Conservation (phyloP, 2,329 filamentous ascomycete genomes). For the Aspergillus thermomutatus region DNA sequence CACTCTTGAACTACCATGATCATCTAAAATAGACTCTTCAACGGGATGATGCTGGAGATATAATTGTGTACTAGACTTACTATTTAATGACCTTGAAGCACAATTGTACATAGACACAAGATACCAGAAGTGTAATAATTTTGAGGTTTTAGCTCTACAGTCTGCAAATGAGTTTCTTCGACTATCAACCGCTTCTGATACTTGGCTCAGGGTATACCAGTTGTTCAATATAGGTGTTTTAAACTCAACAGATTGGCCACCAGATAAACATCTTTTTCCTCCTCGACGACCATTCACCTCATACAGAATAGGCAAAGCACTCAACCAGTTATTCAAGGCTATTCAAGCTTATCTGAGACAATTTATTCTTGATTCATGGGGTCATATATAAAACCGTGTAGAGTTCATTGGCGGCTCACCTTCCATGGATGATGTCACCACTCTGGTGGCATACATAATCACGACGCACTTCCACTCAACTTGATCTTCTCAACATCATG, state of each 20-base stretch:
- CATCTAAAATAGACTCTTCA: neutral
- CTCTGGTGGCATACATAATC: neutral
- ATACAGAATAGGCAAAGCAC: neutral
- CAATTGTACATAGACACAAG: neutral
- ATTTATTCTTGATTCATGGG: neutral
- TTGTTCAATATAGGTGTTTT: no score
- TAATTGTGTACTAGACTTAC: neutral
- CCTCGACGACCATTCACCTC: neutral
- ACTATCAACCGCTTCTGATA: no score
- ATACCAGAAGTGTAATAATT: neutral
- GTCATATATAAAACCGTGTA: neutral
- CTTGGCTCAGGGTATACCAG: neutral
- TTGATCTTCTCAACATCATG: neutral
- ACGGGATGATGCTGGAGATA: neutral
- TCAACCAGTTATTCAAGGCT: neutral
- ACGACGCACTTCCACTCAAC: neutral
- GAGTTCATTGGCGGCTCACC: neutral
- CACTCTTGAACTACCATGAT: constrained; percentile 8
- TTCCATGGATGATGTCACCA: neutral
- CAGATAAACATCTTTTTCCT: neutral
- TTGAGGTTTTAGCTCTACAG: no score
- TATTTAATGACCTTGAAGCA: neutral
- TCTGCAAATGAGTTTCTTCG: no score
- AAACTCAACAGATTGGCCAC: no score
- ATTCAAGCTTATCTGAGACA: neutral